Percentiles rank a stretch among this genome's conserved stretches.
These are phyloP conservation scores for Yamadazyma sp. DNA, from an alignment of 805 yeast genomes.

Conservation along the genomic window DNA sequence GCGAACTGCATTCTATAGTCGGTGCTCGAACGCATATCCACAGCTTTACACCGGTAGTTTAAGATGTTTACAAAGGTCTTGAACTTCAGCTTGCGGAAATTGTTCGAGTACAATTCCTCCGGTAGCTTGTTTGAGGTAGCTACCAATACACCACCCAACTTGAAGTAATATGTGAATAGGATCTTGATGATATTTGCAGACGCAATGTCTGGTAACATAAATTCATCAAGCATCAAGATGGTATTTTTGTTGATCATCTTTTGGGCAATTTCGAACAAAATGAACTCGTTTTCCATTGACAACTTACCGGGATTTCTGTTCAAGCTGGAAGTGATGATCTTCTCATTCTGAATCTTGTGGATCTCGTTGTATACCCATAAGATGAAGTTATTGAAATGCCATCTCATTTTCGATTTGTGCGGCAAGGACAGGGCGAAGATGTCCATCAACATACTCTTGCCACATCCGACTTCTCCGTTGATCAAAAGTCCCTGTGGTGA, in stretches of 20 bases:
- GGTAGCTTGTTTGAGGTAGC: conserved; percentile 76
- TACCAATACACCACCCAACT: conserved; percentile 70
- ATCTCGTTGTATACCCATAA: conserved; percentile 66
- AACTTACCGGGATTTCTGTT: conserved; percentile 22
- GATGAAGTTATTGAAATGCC: conserved; percentile 72
- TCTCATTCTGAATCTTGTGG: conserved; percentile 50
- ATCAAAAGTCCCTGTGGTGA: conserved; percentile 66
- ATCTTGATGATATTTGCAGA: conserved; percentile 68
- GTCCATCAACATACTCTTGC: conserved; percentile 73
- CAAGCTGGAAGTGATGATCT: conserved; percentile 33
- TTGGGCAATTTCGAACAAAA: conserved; percentile 65
- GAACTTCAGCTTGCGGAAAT: conserved; percentile 59
- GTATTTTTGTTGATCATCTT: conserved; percentile 59
- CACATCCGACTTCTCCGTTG: conserved; percentile 72
- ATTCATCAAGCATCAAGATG: conserved; percentile 65
- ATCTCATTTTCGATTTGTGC: conserved; percentile 58
- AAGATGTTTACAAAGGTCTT: conserved; percentile 55
- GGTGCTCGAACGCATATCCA: conserved; percentile 58
- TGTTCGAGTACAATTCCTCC: conserved; percentile 66
- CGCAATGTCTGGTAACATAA: conserved; percentile 75
- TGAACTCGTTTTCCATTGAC: conserved; percentile 59
- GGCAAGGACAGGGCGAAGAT: conserved; percentile 68
- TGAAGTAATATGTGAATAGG: conserved; percentile 66
- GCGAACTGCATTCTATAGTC: conserved; percentile 52
- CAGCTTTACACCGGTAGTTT: conserved; percentile 56